Evolutionary conservation across 129 eudicot genomes (phyloP).

Genomic region (Sambucus nigra): DNA sequence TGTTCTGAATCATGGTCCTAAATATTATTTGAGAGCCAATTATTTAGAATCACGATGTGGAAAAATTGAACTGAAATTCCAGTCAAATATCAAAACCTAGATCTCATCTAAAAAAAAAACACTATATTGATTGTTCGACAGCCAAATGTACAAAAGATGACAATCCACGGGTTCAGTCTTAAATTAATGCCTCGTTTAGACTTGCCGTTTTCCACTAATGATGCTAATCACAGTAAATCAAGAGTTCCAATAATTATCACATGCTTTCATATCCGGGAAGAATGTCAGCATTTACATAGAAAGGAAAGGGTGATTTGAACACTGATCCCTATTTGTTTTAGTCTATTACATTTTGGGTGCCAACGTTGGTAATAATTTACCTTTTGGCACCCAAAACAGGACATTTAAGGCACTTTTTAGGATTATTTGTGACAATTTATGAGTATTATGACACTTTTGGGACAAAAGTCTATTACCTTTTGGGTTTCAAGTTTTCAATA

Average conservation of each 20-base stretch:
- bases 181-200: not conserved
- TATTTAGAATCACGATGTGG: conserved; percentile 1
- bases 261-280: not conserved
- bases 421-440: no score
- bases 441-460: no score
- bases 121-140: not conserved
- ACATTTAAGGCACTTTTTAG: no score
- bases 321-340: no score
- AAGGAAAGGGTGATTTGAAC: no score
- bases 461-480: no score
- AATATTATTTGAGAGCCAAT: conserved; percentile 3
- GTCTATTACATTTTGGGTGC: no score
- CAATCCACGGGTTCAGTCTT: not conserved
- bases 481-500: no score
- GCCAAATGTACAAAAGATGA: conserved; percentile 1
- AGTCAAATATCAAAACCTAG: not conserved
- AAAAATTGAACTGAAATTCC: not conserved
- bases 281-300: not conserved
- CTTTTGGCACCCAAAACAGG: no score
- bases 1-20: conserved; percentile 90
- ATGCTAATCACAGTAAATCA: not conserved
- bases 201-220: not conserved
- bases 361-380: no score
- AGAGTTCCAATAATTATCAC: not conserved
- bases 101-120: not conserved